Conservation (phyloP, 2,329 filamentous ascomycete species). For the Talaromyces sp. region DNA sequence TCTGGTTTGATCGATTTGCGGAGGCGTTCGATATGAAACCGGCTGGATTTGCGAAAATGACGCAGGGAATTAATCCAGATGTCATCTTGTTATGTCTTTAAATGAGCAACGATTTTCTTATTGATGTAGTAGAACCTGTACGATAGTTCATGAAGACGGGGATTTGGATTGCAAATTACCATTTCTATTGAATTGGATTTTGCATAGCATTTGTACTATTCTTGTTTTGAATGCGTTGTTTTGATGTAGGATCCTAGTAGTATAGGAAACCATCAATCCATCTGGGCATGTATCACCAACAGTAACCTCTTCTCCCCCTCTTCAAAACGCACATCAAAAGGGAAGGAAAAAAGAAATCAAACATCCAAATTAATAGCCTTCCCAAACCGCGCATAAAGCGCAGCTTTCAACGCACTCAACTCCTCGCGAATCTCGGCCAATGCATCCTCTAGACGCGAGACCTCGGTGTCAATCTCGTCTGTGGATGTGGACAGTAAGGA, state of each 20-base stretch:
- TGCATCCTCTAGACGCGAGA: slow-evolving; percentile 73
- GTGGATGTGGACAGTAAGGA: slow-evolving; percentile 74
- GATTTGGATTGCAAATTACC: neutral
- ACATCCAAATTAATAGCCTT: slow-evolving; percentile 96
- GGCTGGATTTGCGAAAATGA: neutral
- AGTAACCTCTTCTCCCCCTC: neutral
- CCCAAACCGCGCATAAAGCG: slow-evolving; percentile 91
- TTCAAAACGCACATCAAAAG: too few species aligned
- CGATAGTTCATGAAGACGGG: slow-evolving; percentile 2
- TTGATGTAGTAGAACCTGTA: slow-evolving; percentile 1
- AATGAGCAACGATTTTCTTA: slow-evolving; percentile 7
- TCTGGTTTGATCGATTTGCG: neutral
- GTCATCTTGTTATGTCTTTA: neutral
- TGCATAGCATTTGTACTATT: neutral
- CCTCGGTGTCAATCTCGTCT: slow-evolving; percentile 72
- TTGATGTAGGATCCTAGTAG: too few species aligned
- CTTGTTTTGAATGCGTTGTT: too few species aligned
- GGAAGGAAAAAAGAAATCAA: slow-evolving; percentile 41
- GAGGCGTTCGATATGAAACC: neutral
- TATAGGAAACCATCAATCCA: too few species aligned
- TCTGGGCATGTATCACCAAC: neutral
- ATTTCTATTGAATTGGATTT: neutral
- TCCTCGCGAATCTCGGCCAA: slow-evolving; percentile 74
- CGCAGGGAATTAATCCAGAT: neutral
- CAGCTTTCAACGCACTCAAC: slow-evolving; percentile 85